Base-by-base conservation (phyloP, 192 early-diverging fungal genomes). In the Entomortierella lignicola region DNA sequence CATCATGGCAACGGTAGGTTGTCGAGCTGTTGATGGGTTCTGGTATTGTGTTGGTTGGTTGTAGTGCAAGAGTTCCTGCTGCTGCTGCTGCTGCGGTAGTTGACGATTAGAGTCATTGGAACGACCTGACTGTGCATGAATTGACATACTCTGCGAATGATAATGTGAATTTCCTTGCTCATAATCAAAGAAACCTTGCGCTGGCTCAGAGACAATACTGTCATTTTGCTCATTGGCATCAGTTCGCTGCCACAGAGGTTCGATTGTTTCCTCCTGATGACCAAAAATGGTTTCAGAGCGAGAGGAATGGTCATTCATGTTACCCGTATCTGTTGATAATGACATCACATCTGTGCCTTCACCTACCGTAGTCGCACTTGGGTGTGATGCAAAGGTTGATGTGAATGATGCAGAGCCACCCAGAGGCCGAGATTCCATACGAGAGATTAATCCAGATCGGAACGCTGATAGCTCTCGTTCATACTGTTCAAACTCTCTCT, bases 81-180 rank as follows among this genome's bases (percentile, higher is more conserved):
- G 68, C 5, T 55, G 43, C 59, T 25, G 26, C 52, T 25, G 67
- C 13, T 1, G 23, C 3, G 1, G 11, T 55, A 15, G 37, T 1
- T 55, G 32, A 10, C 12, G 37, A 27, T 7, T 29, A n/a, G n/a
- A n/a, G n/a, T n/a, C n/a, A n/a, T n/a, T n/a, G n/a, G n/a, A n/a
- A n/a, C n/a, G n/a, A 20, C n/a, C 27, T 43, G n/a, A 42, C 25
- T 20, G 17, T 5, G 2, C 47, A 18, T 34, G 51, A 20, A 3
- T 2, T 11, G 12, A 21, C 1, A 21, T 51, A 12, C 39, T 41
- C 20, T 65, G 63, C 11, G 64, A 21, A 60, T 57, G 72, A 27
- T 77, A 77, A 18, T 77, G 53, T 13, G 72, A 68, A 42, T 62
- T 32, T 20, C 72, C 72, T 59, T 77, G 72, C 29, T 77, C 64